Base-by-base conservation (phyloP, 169 alveolate genomes). In the Plasmodium sp. region DNA sequence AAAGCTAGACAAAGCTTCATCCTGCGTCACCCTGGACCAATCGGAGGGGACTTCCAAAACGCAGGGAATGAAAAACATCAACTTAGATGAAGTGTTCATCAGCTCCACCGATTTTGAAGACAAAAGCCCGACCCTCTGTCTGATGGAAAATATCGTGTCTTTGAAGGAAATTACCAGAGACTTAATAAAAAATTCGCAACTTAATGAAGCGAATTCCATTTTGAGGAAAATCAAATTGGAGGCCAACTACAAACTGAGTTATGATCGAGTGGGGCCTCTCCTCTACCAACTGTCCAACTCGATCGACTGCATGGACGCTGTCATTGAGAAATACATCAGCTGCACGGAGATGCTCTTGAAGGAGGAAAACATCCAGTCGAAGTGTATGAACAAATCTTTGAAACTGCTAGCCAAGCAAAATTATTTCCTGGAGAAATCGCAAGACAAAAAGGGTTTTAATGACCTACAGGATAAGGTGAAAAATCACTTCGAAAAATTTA, bases 351-450 rank as follows among this genome's bases (percentile, higher is more conserved):
- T 81, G 84, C 77, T 95, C 34, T 81, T 95, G 72, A 86, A 91
- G 16, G 97, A 95, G 43, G 97, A 95, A 88, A 84, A 91, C 54
- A 43, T 92, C 6, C 97, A 95, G 43, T 48, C 94, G 31, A 85
- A 93, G 10, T 93, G 84, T 71, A 92, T 91, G 92, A 94, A 90
- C 96, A 94, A 75, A 79, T 93, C 94, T 18, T 88, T 84, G 93
- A 93, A 96, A 96, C 77, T 94, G 54, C 36, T 88, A 12, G 98
- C 93, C 14, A 95, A 93, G 85, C 92, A 93, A 43, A 96, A 95
- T 75, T 95, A 96, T 84, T 95, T 94, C 54, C 95, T 97, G 54
- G 98, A 97, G 74, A 93, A 95, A 96, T 96, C 97, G 10, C 90
- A 92, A 41, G 88, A 90, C 83, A 83, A 81, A 27, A 92, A 93